These are phyloP conservation scores for Scenedesmus sp. DNA, from an alignment of 163 green algal genomes.

Conservation along the genomic window DNA sequence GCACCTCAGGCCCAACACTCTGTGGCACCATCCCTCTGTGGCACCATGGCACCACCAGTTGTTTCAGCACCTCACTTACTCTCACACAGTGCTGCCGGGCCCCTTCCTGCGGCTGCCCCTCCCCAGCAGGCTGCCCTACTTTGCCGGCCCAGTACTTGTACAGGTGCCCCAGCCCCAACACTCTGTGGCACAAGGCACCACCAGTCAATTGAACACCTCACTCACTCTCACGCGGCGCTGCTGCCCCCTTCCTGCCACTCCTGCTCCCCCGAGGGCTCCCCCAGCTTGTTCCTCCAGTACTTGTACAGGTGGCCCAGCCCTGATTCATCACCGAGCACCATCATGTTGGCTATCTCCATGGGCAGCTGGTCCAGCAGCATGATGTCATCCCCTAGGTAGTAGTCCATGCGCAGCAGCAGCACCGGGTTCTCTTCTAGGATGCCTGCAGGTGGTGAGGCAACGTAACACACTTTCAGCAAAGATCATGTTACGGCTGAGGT, in stretches of 20 bases:
- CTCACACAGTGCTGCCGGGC: no score
- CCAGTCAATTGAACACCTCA: background rate
- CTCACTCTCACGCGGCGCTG: background rate
- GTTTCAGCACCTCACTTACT: no score
- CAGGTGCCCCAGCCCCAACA: background rate
- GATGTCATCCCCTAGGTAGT: constrained; percentile 48
- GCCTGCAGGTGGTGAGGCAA: background rate
- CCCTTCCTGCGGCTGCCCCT: no score
- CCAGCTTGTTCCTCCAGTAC: constrained; percentile 33
- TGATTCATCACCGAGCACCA: constrained; percentile 36
- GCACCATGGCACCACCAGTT: no score
- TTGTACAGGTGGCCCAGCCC: constrained; percentile 47
- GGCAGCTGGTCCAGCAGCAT: constrained; percentile 50
- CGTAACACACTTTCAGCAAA: no score
- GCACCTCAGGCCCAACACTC: background rate
- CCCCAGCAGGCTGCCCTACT: no score
- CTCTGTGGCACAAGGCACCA: background rate
- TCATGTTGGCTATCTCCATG: constrained; percentile 56
- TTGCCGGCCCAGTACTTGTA: background rate
- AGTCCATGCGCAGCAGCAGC: constrained; percentile 51
- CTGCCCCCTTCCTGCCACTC: background rate
- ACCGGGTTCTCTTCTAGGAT: constrained; percentile 46
- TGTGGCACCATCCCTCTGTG: no score
- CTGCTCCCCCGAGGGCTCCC: background rate
- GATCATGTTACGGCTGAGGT: no score